phyloP scores from a whole-genome alignment of 805 yeast species.

The Pichia membranifaciens region DNA sequence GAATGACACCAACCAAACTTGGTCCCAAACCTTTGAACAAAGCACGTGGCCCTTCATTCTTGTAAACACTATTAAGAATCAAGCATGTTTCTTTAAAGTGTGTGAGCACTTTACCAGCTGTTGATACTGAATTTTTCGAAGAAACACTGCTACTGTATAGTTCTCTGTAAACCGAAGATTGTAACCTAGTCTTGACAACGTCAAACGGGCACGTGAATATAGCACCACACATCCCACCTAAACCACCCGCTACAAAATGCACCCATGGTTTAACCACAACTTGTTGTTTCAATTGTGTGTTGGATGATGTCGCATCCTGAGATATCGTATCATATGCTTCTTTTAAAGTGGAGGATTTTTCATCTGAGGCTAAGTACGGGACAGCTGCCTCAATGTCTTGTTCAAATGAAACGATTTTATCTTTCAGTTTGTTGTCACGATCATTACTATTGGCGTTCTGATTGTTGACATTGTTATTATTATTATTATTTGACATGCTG shows the following conservation, averaged over 20 bases:
- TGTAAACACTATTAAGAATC: constrained; percentile 64
- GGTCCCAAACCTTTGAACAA: constrained; percentile 95
- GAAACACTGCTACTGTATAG: constrained; percentile 37
- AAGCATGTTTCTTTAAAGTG: constrained; percentile 81
- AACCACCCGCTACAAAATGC: constrained; percentile 84
- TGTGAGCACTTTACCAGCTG: constrained; percentile 30
- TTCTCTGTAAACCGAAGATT: constrained; percentile 72
- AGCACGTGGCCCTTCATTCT: constrained; percentile 76
- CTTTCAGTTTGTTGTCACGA: not conserved
- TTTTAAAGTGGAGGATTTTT: constrained; percentile 53
- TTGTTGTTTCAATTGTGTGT: not conserved
- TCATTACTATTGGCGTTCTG: not conserved
- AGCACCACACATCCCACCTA: constrained; percentile 98
- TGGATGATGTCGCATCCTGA: constrained; percentile 15
- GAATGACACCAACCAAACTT: constrained; percentile 93
- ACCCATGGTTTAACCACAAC: constrained; percentile 50
- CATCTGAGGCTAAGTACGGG: constrained; percentile 66
- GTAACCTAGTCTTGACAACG: constrained; percentile 91
- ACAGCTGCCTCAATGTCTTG: constrained; percentile 37
- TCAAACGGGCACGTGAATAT: constrained; percentile 91
- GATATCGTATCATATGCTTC: constrained; percentile 26
- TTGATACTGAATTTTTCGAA: not conserved
- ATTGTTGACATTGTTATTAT: not conserved
- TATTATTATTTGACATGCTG: not conserved
- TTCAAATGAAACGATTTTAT: constrained; percentile 4